Evolutionary conservation across 305 asterid species (phyloP).

Genomic region (Nicotiana rustica): DNA sequence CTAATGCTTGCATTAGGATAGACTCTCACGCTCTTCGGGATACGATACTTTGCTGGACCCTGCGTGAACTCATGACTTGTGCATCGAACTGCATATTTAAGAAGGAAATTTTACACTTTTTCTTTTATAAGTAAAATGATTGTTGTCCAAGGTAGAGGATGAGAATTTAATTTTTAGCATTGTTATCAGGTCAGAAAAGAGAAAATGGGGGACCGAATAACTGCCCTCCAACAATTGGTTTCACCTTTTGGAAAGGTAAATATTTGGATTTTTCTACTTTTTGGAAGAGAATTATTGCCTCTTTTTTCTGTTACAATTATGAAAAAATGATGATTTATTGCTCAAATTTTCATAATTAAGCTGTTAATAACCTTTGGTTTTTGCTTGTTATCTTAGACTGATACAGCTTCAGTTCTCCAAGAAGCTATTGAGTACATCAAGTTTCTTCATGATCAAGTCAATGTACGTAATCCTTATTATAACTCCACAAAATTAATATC

Average conservation of each 20-base stretch:
- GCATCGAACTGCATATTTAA: background rate
- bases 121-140: slow-evolving; percentile 34
- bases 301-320: background rate
- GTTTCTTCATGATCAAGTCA: slow-evolving; percentile 88
- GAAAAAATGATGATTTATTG: background rate
- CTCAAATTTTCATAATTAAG: background rate
- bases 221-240: slow-evolving; percentile 95
- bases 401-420: slow-evolving; percentile 92
- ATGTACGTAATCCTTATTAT: slow-evolving; percentile 50
- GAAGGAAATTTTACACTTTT: background rate
- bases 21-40: too few species aligned
- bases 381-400: slow-evolving; percentile 59
- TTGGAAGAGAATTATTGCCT: too few species aligned
- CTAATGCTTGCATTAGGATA: too few species aligned
- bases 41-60: too few species aligned
- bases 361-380: background rate
- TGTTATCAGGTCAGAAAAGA: slow-evolving; percentile 80
- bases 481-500: background rate
- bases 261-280: slow-evolving; percentile 39
- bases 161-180: slow-evolving; percentile 38
- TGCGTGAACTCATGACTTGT: too few species aligned
- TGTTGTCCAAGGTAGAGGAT: slow-evolving; percentile 43
- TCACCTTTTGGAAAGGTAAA: slow-evolving; percentile 96
- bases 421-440: slow-evolving; percentile 91
- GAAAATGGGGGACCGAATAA: slow-evolving; percentile 88